Evolutionary conservation across 306 rosid species (phyloP).

Genomic region (Abrus precatorius): DNA sequence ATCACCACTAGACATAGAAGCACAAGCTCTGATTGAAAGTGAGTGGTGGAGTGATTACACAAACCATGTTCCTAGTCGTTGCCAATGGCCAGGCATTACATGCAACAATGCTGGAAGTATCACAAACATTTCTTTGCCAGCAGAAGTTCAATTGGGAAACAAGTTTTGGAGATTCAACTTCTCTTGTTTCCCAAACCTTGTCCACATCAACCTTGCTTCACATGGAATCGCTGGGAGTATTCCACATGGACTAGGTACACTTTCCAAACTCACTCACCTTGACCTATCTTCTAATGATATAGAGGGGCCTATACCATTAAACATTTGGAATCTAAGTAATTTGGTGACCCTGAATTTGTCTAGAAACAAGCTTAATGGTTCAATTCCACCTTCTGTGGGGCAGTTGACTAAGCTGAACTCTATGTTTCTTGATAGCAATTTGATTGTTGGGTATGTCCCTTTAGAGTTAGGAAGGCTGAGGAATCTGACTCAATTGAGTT

Average conservation of each 20-base stretch:
- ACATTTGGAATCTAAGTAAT: slow-evolving; percentile 12
- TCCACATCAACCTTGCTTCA: slow-evolving; percentile 20
- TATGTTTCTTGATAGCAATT: not conserved
- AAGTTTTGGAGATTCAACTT: slow-evolving; percentile 21
- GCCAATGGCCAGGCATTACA: slow-evolving; percentile 39
- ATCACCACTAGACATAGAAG: slow-evolving; percentile 7
- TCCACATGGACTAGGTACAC: slow-evolving; percentile 25
- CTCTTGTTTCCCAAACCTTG: slow-evolving; percentile 35
- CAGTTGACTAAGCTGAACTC: slow-evolving; percentile 1
- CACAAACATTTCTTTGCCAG: slow-evolving; percentile 26
- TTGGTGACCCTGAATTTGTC: not conserved
- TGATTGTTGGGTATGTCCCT: slow-evolving; percentile 11
- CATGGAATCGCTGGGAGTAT: not conserved
- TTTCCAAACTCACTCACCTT: slow-evolving; percentile 29
- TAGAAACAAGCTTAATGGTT: not conserved
- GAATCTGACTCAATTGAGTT: slow-evolving; percentile 7
- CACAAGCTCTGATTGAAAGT: slow-evolving; percentile 5
- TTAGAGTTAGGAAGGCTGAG: slow-evolving; percentile 5
- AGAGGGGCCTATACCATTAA: not conserved
- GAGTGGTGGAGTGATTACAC: slow-evolving; percentile 30
- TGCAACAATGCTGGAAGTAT: slow-evolving; percentile 28
- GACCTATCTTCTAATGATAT: slow-evolving; percentile 31
- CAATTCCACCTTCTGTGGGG: slow-evolving; percentile 24
- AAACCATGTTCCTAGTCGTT: not conserved
- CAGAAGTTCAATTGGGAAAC: slow-evolving; percentile 14